phyloP scores from a whole-genome alignment of 495 filamentous ascomycete genomes.

The Clavariopsis aquatica region DNA sequence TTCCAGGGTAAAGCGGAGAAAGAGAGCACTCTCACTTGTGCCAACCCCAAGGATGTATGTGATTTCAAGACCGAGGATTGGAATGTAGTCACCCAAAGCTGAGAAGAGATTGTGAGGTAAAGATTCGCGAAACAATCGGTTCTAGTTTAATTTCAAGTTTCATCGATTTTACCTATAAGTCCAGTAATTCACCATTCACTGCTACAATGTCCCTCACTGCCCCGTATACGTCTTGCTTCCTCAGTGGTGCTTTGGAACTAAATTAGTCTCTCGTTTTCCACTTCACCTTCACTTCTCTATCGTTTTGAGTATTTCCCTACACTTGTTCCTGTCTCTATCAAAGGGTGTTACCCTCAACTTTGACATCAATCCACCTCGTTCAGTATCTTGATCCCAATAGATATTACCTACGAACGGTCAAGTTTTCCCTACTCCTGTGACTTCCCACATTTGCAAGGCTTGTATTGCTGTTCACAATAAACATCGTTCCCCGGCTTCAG shows the following conservation, averaged over 20 bases:
- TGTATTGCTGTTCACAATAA: background rate
- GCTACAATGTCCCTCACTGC: background rate
- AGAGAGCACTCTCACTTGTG: conserved; percentile 1
- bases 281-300: background rate
- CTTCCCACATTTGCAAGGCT: background rate
- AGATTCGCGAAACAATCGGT: background rate
- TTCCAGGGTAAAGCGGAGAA: conserved; percentile 1
- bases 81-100: background rate
- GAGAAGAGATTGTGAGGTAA: background rate
- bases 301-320: too few species aligned
- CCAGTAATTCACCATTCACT: background rate
- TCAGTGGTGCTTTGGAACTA: background rate
- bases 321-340: too few species aligned
- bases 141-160: background rate
- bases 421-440: too few species aligned
- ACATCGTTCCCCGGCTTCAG: background rate
- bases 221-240: background rate
- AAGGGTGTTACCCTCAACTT: too few species aligned
- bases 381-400: too few species aligned
- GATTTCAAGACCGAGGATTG: conserved; percentile 6
- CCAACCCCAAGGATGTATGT: conserved; percentile 1
- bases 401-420: too few species aligned
- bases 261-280: background rate
- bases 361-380: too few species aligned
- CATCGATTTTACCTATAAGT: background rate